These are phyloP conservation scores for Fomitopsis schrenkii DNA, from an alignment of 1,284 basidiomycete genomes.

Conservation along the genomic window DNA sequence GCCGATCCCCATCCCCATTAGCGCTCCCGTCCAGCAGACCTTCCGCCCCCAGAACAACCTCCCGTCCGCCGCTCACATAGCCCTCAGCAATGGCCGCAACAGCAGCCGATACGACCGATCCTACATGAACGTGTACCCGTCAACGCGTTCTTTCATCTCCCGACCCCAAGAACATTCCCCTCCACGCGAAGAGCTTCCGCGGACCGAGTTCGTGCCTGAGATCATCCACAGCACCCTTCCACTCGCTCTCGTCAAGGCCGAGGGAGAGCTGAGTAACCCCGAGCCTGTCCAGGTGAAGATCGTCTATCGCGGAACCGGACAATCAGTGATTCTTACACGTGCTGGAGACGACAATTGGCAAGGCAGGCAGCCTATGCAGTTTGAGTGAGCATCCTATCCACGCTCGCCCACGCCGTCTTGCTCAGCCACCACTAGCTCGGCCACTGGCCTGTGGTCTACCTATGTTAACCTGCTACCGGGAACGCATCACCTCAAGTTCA, in stretches of 20 bases:
- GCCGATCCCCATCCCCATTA: constrained; percentile 40
- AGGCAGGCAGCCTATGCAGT: constrained; percentile 56
- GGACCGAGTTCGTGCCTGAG: constrained; percentile 44
- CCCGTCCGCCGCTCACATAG: constrained; percentile 29
- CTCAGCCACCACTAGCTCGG: constrained; percentile 21
- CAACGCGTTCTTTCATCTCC: constrained; percentile 39
- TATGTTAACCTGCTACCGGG: constrained; percentile 75
- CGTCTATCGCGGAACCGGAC: constrained; percentile 59
- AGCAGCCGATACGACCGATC: constrained; percentile 28
- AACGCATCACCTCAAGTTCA: constrained; percentile 94
- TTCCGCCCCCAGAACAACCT: constrained; percentile 31
- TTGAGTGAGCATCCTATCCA: constrained; percentile 42
- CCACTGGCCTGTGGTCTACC: constrained; percentile 37
- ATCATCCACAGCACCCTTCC: constrained; percentile 63
- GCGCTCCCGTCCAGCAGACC: constrained; percentile 33
- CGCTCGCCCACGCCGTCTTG: neutral
- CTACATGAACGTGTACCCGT: constrained; percentile 33
- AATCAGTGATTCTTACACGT: constrained; percentile 56
- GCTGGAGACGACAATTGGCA: constrained; percentile 75
- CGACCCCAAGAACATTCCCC: constrained; percentile 27
- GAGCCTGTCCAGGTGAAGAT: constrained; percentile 54
- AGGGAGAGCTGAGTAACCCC: constrained; percentile 24
- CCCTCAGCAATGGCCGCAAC: constrained; percentile 16
- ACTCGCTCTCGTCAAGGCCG: constrained; percentile 43
- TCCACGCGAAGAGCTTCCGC: constrained; percentile 23